phyloP scores from a whole-genome alignment of 176 grass and related monocot genomes.

The Bothriochloa decipiens region DNA sequence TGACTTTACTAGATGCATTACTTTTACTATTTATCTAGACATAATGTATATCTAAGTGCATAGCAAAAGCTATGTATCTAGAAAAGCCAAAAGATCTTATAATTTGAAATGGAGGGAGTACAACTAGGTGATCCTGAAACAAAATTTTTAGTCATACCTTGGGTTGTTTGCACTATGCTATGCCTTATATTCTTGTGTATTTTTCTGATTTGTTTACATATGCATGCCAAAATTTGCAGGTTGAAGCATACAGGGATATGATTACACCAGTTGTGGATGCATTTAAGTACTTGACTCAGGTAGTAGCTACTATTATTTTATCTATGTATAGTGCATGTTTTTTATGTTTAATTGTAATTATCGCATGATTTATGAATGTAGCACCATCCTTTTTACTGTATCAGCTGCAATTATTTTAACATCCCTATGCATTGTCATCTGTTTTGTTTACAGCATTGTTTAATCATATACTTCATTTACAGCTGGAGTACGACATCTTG shows the following conservation, averaged over 20 bases:
- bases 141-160: not conserved
- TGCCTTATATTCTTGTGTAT: not conserved
- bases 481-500: slow-evolving; percentile 99
- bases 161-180: slow-evolving; percentile 12
- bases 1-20: too few relatives aligned
- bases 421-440: slow-evolving; percentile 21
- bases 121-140: slow-evolving; percentile 2
- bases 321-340: slow-evolving; percentile 35
- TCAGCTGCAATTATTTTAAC: slow-evolving; percentile 30
- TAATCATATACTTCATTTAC: slow-evolving; percentile 45
- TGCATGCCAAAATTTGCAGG: slow-evolving; percentile 59
- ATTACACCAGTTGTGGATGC: slow-evolving; percentile 99
- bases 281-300: slow-evolving; percentile 99
- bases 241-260: slow-evolving; percentile 99
- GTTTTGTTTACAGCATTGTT: slow-evolving; percentile 25
- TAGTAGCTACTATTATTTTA: slow-evolving; percentile 34
- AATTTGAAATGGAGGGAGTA: not conserved
- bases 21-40: too few relatives aligned
- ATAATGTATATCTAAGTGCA: too few relatives aligned
- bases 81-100: too few relatives aligned
- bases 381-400: not conserved
- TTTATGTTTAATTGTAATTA: not conserved
- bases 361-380: slow-evolving; percentile 29
- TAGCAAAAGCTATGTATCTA: too few relatives aligned
- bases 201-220: slow-evolving; percentile 12